Conservation (phyloP, 2,329 filamentous ascomycete genomes). For the Coleophoma eucalyptorum region DNA sequence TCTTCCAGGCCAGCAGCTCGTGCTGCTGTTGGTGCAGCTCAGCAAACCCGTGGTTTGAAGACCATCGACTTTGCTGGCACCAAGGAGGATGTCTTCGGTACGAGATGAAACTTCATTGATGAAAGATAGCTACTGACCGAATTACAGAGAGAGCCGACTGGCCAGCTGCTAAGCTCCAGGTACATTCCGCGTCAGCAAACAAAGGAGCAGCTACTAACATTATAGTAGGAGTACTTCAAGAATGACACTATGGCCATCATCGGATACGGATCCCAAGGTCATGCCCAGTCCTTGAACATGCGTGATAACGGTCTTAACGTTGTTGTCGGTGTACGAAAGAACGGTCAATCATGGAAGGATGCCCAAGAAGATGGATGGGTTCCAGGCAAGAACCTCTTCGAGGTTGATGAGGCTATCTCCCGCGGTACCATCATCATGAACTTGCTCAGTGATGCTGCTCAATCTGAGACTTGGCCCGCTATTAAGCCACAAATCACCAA, state of each 20-base stretch:
- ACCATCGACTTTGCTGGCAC: constrained; percentile 97
- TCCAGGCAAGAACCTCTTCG: constrained; percentile 97
- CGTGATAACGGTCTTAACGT: constrained; percentile 99
- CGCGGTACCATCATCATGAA: constrained; percentile 98
- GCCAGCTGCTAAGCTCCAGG: constrained; percentile 96
- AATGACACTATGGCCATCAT: constrained; percentile 98
- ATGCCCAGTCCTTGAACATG: constrained; percentile 99
- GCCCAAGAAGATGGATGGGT: constrained; percentile 97
- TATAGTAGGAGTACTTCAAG: constrained; percentile 92
- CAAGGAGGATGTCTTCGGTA: constrained; percentile 94
- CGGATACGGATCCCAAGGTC: constrained; percentile 96
- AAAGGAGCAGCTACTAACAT: constrained; percentile 14
- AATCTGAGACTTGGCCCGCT: constrained; percentile 96
- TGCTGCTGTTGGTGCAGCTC: constrained; percentile 41
- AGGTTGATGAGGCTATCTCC: constrained; percentile 92
- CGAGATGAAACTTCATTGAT: constrained; percentile 24
- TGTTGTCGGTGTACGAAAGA: constrained; percentile 97
- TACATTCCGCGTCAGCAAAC: constrained; percentile 38
- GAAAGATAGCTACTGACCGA: constrained; percentile 17
- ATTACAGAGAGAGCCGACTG: constrained; percentile 89
- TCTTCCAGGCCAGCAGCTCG: constrained; percentile 48
- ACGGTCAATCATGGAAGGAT: constrained; percentile 98
- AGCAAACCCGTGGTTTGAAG: constrained; percentile 81
- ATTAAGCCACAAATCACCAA: constrained; percentile 98
- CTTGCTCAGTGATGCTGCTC: constrained; percentile 94